Conservation (phyloP, 768 basidiomycete genomes). For the Russula griseocarnosa region DNA sequence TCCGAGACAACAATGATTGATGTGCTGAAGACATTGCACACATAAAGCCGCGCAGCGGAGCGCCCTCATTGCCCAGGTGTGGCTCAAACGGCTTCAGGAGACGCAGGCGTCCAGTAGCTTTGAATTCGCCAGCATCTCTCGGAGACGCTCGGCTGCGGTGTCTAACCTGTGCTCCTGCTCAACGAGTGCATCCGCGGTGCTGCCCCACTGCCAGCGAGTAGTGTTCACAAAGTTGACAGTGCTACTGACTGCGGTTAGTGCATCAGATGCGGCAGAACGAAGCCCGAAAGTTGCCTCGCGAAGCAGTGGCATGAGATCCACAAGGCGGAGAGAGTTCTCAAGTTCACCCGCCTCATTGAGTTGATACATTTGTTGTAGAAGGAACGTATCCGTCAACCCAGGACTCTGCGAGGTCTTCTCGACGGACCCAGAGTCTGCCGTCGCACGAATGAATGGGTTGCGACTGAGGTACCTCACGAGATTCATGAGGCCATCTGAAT, state of each 20-base stretch:
- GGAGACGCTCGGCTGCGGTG: constrained; percentile 31
- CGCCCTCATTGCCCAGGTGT: constrained; percentile 34
- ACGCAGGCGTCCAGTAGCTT: constrained; percentile 34
- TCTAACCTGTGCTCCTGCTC: constrained; percentile 31
- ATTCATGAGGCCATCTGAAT: constrained; percentile 36
- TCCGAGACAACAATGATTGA: constrained; percentile 41
- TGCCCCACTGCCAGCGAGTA: constrained; percentile 33
- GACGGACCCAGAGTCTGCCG: constrained; percentile 13
- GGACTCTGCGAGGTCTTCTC: constrained; percentile 18
- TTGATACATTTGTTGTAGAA: constrained; percentile 36
- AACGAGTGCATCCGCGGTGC: constrained; percentile 27
- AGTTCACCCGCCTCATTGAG: constrained; percentile 33
- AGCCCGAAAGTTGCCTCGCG: constrained; percentile 37
- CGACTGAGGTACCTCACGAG: constrained; percentile 34
- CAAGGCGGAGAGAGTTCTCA: constrained; percentile 34
- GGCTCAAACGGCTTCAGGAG: constrained; percentile 44
- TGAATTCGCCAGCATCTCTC: constrained; percentile 36
- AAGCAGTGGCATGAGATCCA: constrained; percentile 38
- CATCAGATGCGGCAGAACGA: constrained; percentile 34
- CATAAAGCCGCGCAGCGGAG: constrained; percentile 43
- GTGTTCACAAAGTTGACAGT: constrained; percentile 37
- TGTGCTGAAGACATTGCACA: constrained; percentile 48
- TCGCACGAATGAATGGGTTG: constrained; percentile 11
- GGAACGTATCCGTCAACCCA: constrained; percentile 36
- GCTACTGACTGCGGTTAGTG: constrained; percentile 31